Evolutionary conservation across 2,329 filamentous ascomycete genomes (phyloP).

Genomic region (Phialocephala sp.): DNA sequence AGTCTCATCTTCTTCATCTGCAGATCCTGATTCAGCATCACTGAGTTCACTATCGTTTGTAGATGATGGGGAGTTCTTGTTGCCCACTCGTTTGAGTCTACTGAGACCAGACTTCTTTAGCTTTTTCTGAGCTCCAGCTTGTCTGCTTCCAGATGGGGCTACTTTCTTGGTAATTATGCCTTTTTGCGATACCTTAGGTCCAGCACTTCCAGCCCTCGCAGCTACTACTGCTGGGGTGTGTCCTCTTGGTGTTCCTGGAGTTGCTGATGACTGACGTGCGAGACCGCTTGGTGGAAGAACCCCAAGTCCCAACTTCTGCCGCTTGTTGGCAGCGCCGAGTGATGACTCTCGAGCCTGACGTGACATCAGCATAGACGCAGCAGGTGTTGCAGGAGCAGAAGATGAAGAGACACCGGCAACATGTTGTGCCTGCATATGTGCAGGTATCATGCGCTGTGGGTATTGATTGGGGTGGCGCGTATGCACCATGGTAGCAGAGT

Average conservation of each 20-base stretch:
- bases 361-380: conserved; percentile 63
- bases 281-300: conserved; percentile 60
- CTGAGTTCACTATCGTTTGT: conserved; percentile 69
- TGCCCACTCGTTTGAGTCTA: conserved; percentile 59
- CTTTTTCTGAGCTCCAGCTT: conserved; percentile 40
- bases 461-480: conserved; percentile 40
- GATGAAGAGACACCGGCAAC: conserved; percentile 39
- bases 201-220: conserved; percentile 62
- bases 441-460: conserved; percentile 30
- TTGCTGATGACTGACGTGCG: conserved; percentile 66
- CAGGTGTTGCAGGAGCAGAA: conserved; percentile 65
- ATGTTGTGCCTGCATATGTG: conserved; percentile 36
- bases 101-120: conserved; percentile 63
- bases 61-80: conserved; percentile 65
- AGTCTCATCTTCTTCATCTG: conserved; percentile 55
- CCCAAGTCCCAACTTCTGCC: conserved; percentile 51
- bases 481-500: conserved; percentile 34
- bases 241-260: conserved; percentile 66
- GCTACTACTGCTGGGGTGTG: conserved; percentile 38
- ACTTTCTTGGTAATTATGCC: conserved; percentile 44
- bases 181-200: conserved; percentile 54
- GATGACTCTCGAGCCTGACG: conserved; percentile 61
- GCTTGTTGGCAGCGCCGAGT: conserved; percentile 63
- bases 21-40: conserved; percentile 63
- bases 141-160: conserved; percentile 41